Evolutionary conservation across 164 flowering plant genomes (phyloP).

Genomic region (Tetracentron sinense): DNA sequence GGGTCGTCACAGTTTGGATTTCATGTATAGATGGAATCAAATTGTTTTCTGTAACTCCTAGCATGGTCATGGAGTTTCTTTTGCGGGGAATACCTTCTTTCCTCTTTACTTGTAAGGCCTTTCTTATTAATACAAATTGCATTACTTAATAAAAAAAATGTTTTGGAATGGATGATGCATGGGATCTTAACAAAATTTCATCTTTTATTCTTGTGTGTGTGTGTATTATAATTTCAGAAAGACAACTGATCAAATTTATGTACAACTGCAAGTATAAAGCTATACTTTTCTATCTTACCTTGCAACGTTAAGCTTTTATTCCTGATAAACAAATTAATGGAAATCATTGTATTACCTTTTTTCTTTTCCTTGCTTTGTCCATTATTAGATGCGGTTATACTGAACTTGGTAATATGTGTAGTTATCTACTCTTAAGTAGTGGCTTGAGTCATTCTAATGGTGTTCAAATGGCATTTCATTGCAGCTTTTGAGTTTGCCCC

Average conservation of each 20-base stretch:
- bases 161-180: neutral
- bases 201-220: too few species aligned
- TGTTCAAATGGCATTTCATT: conserved; percentile 12
- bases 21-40: too few species aligned
- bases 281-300: too few species aligned
- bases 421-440: neutral
- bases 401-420: neutral
- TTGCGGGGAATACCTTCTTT: too few species aligned
- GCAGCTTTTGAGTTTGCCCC: conserved; percentile 85
- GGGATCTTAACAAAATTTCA: neutral
- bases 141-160: too few species aligned
- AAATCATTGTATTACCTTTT: too few species aligned
- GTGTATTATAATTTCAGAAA: too few species aligned
- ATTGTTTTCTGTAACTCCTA: too few species aligned
- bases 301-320: neutral
- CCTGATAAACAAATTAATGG: neutral
- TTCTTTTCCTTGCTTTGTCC: neutral
- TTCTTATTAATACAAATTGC: too few species aligned
- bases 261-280: neutral
- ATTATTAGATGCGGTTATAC: neutral
- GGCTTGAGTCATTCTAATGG: neutral
- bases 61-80: too few species aligned
- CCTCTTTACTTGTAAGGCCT: too few species aligned
- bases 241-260: neutral
- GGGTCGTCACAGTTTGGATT: too few species aligned